A percentile compares a stretch with the other conserved stretches of the same genome.
Evolutionary conservation across 352 stramenopile species (phyloP).

Genomic region (Phytophthora hybrid): DNA sequence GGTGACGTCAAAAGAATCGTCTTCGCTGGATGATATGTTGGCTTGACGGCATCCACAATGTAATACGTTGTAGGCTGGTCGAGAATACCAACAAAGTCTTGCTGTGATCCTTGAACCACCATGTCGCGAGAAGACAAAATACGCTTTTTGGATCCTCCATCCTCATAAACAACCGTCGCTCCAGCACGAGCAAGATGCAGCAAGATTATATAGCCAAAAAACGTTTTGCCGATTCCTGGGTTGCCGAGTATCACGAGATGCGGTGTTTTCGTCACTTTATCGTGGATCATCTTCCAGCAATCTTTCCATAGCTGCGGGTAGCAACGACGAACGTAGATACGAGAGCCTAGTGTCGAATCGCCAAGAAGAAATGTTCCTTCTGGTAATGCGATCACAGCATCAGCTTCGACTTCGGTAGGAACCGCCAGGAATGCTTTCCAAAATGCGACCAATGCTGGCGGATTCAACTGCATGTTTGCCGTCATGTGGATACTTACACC

Average conservation of each 20-base stretch:
- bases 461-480: constrained; percentile 18
- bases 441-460: constrained; percentile 38
- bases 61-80: constrained; percentile 33
- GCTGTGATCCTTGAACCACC: constrained; percentile 29
- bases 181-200: constrained; percentile 31
- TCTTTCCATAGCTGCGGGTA: constrained; percentile 28
- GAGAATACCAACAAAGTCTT: constrained; percentile 42
- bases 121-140: not conserved
- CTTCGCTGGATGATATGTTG: constrained; percentile 30
- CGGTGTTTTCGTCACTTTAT: constrained; percentile 28
- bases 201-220: constrained; percentile 42
- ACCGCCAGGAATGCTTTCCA: constrained; percentile 33
- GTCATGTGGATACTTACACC: not conserved
- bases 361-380: constrained; percentile 3
- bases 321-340: constrained; percentile 35
- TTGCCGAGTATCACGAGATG: constrained; percentile 48
- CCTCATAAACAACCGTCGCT: constrained; percentile 40
- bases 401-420: constrained; percentile 25
- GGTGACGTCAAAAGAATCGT: constrained; percentile 43
- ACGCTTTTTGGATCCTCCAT: constrained; percentile 3
- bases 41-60: constrained; percentile 41
- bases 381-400: constrained; percentile 27
- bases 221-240: constrained; percentile 41
- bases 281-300: constrained; percentile 22
- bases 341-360: constrained; percentile 6